Evolutionary conservation across 139 green algal species (phyloP).

Genomic region (Coelastrella sp.): DNA sequence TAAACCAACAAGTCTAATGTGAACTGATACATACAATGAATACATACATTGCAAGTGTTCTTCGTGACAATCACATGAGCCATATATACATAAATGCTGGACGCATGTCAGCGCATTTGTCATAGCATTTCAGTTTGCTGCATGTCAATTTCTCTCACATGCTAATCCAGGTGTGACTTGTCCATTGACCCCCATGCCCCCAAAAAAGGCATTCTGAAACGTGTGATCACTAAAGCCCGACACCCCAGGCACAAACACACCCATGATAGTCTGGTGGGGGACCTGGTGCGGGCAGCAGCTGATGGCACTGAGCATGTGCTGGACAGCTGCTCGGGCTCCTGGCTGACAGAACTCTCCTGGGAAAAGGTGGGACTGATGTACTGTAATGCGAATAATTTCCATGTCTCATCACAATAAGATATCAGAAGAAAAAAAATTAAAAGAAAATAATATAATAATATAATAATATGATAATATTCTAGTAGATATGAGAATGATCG

Average conservation of each 20-base stretch:
- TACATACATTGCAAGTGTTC: neutral
- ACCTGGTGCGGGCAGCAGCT: neutral
- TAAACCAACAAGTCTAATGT: too few species aligned
- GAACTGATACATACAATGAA: neutral
- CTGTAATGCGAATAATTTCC: too few species aligned
- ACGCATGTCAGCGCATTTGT: too few species aligned
- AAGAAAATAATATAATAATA: too few species aligned
- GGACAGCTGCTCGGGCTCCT: constrained; percentile 64
- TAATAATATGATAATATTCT: too few species aligned
- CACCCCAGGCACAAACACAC: neutral
- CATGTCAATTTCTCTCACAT: neutral
- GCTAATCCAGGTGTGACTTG: constrained; percentile 53
- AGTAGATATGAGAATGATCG: too few species aligned
- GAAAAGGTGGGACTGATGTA: constrained; percentile 51
- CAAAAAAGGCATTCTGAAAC: constrained; percentile 31
- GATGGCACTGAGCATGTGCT: constrained; percentile 45
- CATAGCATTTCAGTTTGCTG: too few species aligned
- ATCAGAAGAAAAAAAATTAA: too few species aligned
- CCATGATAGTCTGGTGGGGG: constrained; percentile 21
- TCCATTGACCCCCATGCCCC: constrained; percentile 55
- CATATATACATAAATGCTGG: neutral
- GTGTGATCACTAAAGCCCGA: constrained; percentile 4
- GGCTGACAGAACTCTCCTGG: constrained; percentile 71
- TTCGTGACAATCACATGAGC: neutral
- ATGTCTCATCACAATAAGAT: too few species aligned